Evolutionary conservation across 331 rosid genomes (phyloP), one percentile per base, ranked within the genome.

Genomic region (Prunus yedoensis): DNA sequence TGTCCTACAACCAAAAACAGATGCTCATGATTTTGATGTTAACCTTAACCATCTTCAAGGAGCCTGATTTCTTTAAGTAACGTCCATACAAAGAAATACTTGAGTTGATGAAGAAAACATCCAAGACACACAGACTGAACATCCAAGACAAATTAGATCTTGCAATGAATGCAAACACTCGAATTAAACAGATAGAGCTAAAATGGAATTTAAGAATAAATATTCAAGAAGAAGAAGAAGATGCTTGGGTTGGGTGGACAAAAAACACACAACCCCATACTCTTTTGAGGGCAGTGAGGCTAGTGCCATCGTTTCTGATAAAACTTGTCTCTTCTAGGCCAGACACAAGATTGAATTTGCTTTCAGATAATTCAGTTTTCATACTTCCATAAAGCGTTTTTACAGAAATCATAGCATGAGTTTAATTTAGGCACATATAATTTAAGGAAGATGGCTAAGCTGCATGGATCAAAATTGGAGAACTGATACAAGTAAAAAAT

Each of bases 11-110:
- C 27, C 6, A 71, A 84, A 87, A 83, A 75, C 43, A 70, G 84
- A 85, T 85, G 80, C 80, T 66, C 71, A 67, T 80, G 81, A 65
- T 27, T 56, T 68, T 61, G 89, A 83, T 84, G 84, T 77, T 77
- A 88, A 85, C 81, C 76, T 15, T 20, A 68, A 69, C 4, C 45
- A 63, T 66, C 77, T 5, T 27, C 3, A 77, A 80, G n/a, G 28
- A 66, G 41, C 45, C 73, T 68, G 70, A 17, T 56, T 57, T 18
- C 35, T 64, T 71, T 30, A 68, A 46, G 66, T 79, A 58, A 71
- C 21, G 69, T 21, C 57, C 80, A 74, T 80, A 65, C 74, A 77
- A 61, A 64, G 70, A 85, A 81, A 66, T 38, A 17, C 43, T 52
- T 71, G 54, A 41, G 43, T 35, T 38, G 77, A 87, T 74, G 76